Percentiles rank a stretch among this genome's conserved stretches.
Evolutionary conservation across 2,329 filamentous ascomycete species (phyloP).

Genomic region (Colletotrichum acutatum): DNA sequence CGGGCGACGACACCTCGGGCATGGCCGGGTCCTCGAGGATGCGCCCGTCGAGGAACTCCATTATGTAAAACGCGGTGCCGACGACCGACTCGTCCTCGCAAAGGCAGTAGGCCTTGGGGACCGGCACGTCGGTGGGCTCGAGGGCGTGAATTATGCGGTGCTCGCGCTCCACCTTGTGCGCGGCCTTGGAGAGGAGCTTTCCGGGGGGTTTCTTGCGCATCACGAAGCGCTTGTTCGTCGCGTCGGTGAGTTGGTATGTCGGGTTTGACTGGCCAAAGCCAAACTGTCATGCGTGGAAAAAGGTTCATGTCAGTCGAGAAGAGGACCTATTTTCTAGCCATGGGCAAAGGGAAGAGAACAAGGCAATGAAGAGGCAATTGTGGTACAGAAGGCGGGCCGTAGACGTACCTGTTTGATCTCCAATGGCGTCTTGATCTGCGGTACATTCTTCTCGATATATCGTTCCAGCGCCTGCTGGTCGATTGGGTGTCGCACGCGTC

Average conservation of each 20-base stretch:
- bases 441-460: slow-evolving; percentile 83
- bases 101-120: slow-evolving; percentile 84
- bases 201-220: slow-evolving; percentile 99
- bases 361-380: slow-evolving; percentile 8
- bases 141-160: slow-evolving; percentile 91
- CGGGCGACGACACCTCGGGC: slow-evolving; percentile 72
- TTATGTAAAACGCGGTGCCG: slow-evolving; percentile 95
- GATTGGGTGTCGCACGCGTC: slow-evolving; percentile 89
- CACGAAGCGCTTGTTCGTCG: slow-evolving; percentile 79
- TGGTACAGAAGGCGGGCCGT: slow-evolving; percentile 29
- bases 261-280: slow-evolving; percentile 98
- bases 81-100: slow-evolving; percentile 85
- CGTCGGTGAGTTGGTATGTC: slow-evolving; percentile 88
- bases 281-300: slow-evolving; percentile 68
- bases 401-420: slow-evolving; percentile 87
- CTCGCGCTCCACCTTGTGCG: slow-evolving; percentile 96
- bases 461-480: slow-evolving; percentile 81
- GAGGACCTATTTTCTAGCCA: not conserved
- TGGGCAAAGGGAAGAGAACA: not conserved
- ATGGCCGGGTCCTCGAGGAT: slow-evolving; percentile 92
- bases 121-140: slow-evolving; percentile 81
- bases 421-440: slow-evolving; percentile 83
- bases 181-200: slow-evolving; percentile 89
- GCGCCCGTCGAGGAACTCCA: slow-evolving; percentile 93
- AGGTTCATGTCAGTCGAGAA: not conserved